Base-by-base conservation (phyloP, 140 eudicot genomes). In the Oenanthe javanica region DNA sequence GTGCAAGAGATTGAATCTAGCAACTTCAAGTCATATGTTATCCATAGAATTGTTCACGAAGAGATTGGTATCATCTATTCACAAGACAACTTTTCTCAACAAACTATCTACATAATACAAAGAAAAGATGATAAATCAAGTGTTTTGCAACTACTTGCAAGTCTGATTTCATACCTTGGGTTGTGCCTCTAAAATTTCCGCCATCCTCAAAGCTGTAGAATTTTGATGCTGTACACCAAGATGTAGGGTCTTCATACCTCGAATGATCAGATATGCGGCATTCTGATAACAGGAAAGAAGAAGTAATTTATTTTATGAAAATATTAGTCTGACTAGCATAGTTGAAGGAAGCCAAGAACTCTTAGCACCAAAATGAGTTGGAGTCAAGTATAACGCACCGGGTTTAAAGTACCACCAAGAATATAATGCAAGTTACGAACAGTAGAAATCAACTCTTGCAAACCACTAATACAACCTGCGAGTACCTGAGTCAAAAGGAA, bases 131-230 rank as follows among this genome's bases (percentile, higher is more conserved):
- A 52, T 16, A 14, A 6, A 8, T 47, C 9, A 47, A 47, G 5
- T 6, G 61, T 4, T 52, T 52, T 11, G 16, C 14, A 45, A 45
- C 52, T 11, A 31, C 31, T 31, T 31, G 31, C 31, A 45, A 57
- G 11, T n/a, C 25, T 18, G 49, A 4, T 16, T 47, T 5, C 12
- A 36, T 86, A 90, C 97, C 98, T 91, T 93, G 80, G 97, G 97
- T 90, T 93, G 98, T 79, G 93, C 97, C 96, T 93, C 98, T 91
- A 93, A 93, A 91, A 91, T 70, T 84, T 89, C 89, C 92, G 98
- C 98, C 97, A 93, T 93, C 97, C 93, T 86, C 80, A 84, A 81
- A 73, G 92, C 98, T 45, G 98, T 93, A 73, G 92, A 82, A 83
- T 93, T 93, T 84, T 93, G 98, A 79, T 91, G 98, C 89, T 91